Conservation (phyloP, 768 basidiomycete species). For the Saitozyma sp. region DNA sequence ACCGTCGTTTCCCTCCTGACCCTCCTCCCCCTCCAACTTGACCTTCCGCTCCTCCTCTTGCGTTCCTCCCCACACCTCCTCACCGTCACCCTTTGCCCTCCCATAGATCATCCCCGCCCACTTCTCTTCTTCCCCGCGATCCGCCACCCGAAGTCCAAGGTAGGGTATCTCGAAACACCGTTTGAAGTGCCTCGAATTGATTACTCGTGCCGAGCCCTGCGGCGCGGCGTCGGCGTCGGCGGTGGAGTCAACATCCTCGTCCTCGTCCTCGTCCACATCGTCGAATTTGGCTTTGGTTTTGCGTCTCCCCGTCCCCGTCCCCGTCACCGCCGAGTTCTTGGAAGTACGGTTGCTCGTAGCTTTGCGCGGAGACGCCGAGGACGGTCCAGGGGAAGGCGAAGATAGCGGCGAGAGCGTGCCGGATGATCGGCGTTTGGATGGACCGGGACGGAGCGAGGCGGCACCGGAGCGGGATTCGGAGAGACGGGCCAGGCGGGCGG, state of each 20-base stretch:
- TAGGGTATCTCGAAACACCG: conserved; percentile 21
- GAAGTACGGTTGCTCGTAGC: conserved; percentile 1
- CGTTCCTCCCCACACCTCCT: neutral
- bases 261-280: no score
- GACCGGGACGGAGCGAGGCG: neutral
- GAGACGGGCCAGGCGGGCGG: neutral
- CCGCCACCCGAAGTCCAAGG: neutral
- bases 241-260: neutral
- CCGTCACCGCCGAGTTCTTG: neutral
- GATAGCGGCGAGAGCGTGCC: neutral
- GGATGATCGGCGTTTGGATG: neutral
- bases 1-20: neutral
- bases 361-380: neutral
- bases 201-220: conserved; percentile 27
- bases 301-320: no score
- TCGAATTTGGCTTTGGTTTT: no score
- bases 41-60: conserved; percentile 4
- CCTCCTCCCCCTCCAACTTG: neutral
- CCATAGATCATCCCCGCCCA: no score
- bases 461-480: neutral
- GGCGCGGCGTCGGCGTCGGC: neutral
- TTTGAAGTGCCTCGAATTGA: conserved; percentile 38
- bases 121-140: neutral
- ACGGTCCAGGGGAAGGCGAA: neutral
- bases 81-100: neutral